Evolutionary conservation across 768 basidiomycete species (phyloP).

Genomic region (Gloeostereum incarnatum): DNA sequence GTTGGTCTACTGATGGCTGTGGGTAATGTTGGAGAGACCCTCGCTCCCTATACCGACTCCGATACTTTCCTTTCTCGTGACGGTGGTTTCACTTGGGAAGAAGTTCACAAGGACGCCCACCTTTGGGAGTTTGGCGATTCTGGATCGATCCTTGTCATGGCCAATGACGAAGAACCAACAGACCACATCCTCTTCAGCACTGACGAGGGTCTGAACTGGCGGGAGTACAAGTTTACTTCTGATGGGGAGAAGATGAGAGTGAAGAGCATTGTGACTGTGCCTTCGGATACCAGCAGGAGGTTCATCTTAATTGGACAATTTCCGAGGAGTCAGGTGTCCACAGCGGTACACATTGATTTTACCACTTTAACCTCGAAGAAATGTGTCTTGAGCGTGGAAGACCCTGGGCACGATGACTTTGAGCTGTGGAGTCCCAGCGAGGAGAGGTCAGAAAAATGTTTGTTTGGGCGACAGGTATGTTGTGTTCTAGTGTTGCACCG

Average conservation of each 20-base stretch:
- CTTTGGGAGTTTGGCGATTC: conserved; percentile 98
- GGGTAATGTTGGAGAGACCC: conserved; percentile 84
- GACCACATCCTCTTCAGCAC: conserved; percentile 85
- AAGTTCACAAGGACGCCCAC: conserved; percentile 96
- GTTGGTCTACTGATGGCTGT: conserved; percentile 94
- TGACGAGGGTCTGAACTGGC: conserved; percentile 84
- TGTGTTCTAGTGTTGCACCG: neutral
- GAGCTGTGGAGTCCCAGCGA: conserved; percentile 96
- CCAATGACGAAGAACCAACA: conserved; percentile 90
- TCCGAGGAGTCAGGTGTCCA: conserved; percentile 35
- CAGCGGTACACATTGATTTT: conserved; percentile 88
- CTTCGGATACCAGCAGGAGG: conserved; percentile 80
- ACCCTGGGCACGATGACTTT: conserved; percentile 86
- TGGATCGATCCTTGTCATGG: conserved; percentile 87
- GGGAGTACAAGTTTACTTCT: conserved; percentile 69
- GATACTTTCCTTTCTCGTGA: conserved; percentile 97
- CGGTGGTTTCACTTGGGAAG: conserved; percentile 96
- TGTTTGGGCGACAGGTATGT: conserved; percentile 84
- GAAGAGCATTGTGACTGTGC: conserved; percentile 74
- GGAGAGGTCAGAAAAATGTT: conserved; percentile 75
- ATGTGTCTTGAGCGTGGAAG: conserved; percentile 59
- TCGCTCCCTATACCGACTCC: conserved; percentile 74
- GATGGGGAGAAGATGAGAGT: conserved; percentile 66
- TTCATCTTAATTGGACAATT: conserved; percentile 78
- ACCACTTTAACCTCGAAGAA: conserved; percentile 59